Evolutionary conservation across 805 yeast species (phyloP), one percentile per base, ranked within the genome.

Genomic region (Teunomyces tritomae): DNA sequence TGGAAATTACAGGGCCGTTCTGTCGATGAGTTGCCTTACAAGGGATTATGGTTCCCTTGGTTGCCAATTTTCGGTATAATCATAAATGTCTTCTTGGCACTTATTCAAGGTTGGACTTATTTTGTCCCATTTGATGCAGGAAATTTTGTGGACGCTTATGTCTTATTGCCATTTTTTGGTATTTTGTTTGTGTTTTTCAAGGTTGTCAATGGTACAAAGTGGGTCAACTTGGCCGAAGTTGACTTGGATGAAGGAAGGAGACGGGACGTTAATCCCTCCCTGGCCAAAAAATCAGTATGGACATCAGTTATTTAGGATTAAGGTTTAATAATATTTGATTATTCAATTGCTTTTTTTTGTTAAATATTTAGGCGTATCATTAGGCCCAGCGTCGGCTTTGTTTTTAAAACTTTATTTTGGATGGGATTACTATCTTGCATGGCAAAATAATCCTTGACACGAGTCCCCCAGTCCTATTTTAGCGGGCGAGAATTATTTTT

Each of bases 21-120:
- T 5, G 48, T 62, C 2, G 64, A 57, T 28, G 70, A 65, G 7
- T 57, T 71, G 28, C 72, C 73, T 1, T 71, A 59, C 58, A 64
- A 60, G 47, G 74, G 72, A 1, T 53, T 63, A 41, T 67, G 74
- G 57, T 81, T 68, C 59, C 89, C 89, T 1, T 63, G 59, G 53
- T 63, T 74, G 17, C 80, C 85, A 2, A 66, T 69, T 16, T 58
- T 76, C 32, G 83, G 85, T 8, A 62, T 84, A 7, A 51, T 67
- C 2, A 67, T 80, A 42, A 82, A 79, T 57, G 51, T 74, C 1
- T 74, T 84, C 47, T 65, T 84, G 48, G 83, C 79, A 2, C 59
- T 83, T 28, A 76, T 84, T 26, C 89, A 84, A 62, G 87, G 88
- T 5, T 84, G 87, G 87, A 69, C 84, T 1, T 70, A 77, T 33